Evolutionary conservation across 768 basidiomycete species (phyloP).

Genomic region (Botryobasidium botryosum): DNA sequence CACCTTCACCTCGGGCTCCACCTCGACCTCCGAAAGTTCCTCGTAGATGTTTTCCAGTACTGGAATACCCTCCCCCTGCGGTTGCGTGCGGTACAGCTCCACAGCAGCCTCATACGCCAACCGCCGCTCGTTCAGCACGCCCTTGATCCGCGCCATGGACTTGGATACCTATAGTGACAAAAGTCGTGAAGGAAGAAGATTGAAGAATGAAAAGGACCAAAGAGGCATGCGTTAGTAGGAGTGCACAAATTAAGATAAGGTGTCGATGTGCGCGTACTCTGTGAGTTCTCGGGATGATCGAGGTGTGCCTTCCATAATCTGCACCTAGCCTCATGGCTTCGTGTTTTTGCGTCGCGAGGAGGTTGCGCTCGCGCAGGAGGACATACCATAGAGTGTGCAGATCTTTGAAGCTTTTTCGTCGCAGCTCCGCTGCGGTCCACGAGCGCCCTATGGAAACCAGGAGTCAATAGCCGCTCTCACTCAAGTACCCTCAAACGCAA

Average conservation of each 20-base stretch:
- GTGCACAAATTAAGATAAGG: slow-evolving; percentile 7
- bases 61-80: no score
- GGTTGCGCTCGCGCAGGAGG: slow-evolving; percentile 71
- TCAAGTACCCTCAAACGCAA: no score
- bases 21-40: no score
- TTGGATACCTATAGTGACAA: slow-evolving; percentile 53
- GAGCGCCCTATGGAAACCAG: slow-evolving; percentile 81
- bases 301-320: slow-evolving; percentile 6
- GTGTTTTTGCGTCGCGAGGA: slow-evolving; percentile 73
- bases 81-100: slow-evolving; percentile 2
- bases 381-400: slow-evolving; percentile 94
- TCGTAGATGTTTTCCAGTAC: no score
- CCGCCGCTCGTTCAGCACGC: slow-evolving; percentile 77
- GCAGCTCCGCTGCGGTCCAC: slow-evolving; percentile 74
- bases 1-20: no score
- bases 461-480: no score
- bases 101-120: slow-evolving; percentile 62
- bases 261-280: slow-evolving; percentile 2
- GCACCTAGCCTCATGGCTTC: slow-evolving; percentile 45
- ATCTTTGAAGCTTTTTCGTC: slow-evolving; percentile 83
- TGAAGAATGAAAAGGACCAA: not conserved
- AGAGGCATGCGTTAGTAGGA: not conserved
- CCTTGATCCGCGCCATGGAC: slow-evolving; percentile 94
- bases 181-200: not conserved
- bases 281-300: slow-evolving; percentile 7